phyloP scores from a whole-genome alignment of 2,329 filamentous ascomycete species.

The Arthrinium phaeospermum region DNA sequence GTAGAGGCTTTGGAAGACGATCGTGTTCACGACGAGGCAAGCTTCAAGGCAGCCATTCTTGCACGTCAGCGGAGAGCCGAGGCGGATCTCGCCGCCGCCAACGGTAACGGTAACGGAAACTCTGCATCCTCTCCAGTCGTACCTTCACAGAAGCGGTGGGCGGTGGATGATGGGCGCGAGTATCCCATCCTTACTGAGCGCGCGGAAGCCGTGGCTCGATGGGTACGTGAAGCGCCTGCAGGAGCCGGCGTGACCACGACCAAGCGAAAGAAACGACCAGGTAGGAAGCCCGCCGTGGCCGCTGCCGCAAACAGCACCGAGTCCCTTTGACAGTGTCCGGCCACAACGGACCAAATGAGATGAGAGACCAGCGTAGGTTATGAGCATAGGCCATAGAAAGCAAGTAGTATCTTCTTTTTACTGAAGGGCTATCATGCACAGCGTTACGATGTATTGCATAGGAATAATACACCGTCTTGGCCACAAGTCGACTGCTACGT shows the following conservation, averaged over 20 bases:
- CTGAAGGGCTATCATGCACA: background rate
- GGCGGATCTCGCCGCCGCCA: constrained; percentile 50
- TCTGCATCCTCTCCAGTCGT: constrained; percentile 29
- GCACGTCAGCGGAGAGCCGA: constrained; percentile 64
- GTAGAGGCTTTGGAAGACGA: constrained; percentile 72
- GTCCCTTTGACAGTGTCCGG: constrained; percentile 13
- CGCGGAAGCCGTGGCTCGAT: constrained; percentile 70
- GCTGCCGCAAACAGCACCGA: background rate
- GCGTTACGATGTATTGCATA: background rate
- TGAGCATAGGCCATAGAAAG: constrained; percentile 2
- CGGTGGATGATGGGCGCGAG: constrained; percentile 69
- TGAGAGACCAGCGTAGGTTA: background rate
- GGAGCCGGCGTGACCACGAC: constrained; percentile 34
- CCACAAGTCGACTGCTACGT: background rate
- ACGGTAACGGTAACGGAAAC: constrained; percentile 26
- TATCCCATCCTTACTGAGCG: constrained; percentile 74
- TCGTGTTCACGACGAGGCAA: constrained; percentile 69
- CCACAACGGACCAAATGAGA: background rate
- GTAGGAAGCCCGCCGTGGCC: constrained; percentile 1
- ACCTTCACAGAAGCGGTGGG: constrained; percentile 58
- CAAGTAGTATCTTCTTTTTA: background rate
- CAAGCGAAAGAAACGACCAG: constrained; percentile 37
- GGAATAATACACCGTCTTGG: constrained; percentile 11
- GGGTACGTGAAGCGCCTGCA: constrained; percentile 67
- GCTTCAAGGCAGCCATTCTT: constrained; percentile 66